Conservation (phyloP, 176 grass and related monocot genomes). For the Eragrostis nindensis region DNA sequence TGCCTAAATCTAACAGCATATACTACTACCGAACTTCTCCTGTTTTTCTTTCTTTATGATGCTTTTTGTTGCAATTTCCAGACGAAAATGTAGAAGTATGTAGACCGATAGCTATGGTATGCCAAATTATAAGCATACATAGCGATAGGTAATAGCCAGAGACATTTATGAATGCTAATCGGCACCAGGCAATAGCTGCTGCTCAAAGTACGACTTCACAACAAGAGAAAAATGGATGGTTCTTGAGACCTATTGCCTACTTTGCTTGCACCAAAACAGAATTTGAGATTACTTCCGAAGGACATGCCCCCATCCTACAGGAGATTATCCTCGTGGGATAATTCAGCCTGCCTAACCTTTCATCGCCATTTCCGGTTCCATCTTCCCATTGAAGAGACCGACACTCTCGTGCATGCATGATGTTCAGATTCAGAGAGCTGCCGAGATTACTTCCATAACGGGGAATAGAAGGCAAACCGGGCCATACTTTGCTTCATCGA, state of each 20-base stretch:
- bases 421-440: constrained; percentile 39
- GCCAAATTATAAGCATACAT: constrained; percentile 28
- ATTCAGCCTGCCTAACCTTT: constrained; percentile 46
- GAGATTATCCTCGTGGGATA: constrained; percentile 52
- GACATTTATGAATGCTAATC: constrained; percentile 35
- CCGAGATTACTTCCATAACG: constrained; percentile 22
- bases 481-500: not conserved
- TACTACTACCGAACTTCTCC: constrained; percentile 20
- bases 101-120: constrained; percentile 15
- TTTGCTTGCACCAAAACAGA: constrained; percentile 36
- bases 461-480: not conserved
- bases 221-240: constrained; percentile 20
- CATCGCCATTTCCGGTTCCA: constrained; percentile 8
- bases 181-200: constrained; percentile 19
- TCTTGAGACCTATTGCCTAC: constrained; percentile 34
- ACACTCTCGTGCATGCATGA: constrained; percentile 17
- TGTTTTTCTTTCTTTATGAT: not conserved
- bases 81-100: too few species aligned
- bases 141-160: constrained; percentile 25
- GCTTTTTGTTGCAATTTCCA: not conserved
- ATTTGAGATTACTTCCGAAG: constrained; percentile 13
- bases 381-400: constrained; percentile 18
- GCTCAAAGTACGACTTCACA: constrained; percentile 1
- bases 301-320: not conserved
- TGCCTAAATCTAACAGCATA: not conserved